phyloP scores from a whole-genome alignment of 164 flowering plant species.

The Aristolochia contorta region DNA sequence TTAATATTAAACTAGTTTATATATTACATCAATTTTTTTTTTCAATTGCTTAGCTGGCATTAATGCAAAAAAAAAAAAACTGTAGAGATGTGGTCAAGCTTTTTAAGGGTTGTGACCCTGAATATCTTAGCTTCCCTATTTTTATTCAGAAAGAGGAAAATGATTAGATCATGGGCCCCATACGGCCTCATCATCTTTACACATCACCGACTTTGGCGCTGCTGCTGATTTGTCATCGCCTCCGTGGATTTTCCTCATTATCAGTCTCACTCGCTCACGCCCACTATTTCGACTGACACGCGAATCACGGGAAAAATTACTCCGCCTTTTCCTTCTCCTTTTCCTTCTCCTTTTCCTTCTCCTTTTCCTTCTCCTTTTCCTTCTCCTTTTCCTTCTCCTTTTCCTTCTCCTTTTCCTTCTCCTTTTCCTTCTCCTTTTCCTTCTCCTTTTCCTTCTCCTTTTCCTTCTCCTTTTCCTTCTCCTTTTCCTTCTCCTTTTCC shows the following conservation, averaged over 20 bases:
- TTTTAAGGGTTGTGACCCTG: too few relatives aligned
- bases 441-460: too few relatives aligned
- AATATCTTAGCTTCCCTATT: too few relatives aligned
- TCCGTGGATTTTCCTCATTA: neutral
- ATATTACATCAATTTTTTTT: too few relatives aligned
- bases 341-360: neutral
- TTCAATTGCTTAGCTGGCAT: too few relatives aligned
- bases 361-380: neutral
- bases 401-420: neutral
- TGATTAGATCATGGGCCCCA: neutral
- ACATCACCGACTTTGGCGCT: neutral
- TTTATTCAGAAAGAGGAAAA: neutral
- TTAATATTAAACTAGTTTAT: too few relatives aligned
- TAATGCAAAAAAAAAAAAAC: too few relatives aligned
- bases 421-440: neutral
- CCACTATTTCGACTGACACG: neutral
- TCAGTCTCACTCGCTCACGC: too few relatives aligned
- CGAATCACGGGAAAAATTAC: neutral
- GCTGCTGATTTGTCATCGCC: constrained; percentile 1
- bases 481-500: too few relatives aligned
- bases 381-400: too few relatives aligned
- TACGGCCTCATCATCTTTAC: neutral
- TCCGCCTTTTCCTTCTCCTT: too few relatives aligned
- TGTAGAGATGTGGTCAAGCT: too few relatives aligned
- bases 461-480: neutral